Evolutionary conservation across 495 filamentous ascomycete species (phyloP), one percentile per base, ranked within the genome.

Genomic region (Aspergillus kassunensis): DNA sequence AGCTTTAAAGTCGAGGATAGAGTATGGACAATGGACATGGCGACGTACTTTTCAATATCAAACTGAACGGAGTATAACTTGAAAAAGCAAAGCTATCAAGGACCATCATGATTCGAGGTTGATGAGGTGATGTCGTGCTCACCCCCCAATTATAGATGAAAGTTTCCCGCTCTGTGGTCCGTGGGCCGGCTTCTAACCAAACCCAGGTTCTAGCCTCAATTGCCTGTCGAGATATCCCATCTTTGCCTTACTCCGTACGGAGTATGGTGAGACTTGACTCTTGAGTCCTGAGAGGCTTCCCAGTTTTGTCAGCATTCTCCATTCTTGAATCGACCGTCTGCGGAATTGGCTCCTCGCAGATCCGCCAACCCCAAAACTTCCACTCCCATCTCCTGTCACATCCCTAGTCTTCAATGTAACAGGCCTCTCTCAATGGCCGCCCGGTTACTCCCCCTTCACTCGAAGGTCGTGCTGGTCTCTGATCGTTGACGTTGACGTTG

Each of bases 261-360:
- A 29, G 27, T 5, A 11, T 11, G 6, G 6, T 5, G 27, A 29
- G 2, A 39, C 7, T 7, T 21, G 6, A 10, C 16, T 13, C 13
- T 40, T 21, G 4, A 40, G 7, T 8, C 6, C 37, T 35, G 10
- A 20, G 20, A 37, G 45, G 23, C 33, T 37, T 20, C 15, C 45
- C 21, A 39, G 31, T 57, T 63, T 63, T 60, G 61, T 63, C 60
- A 63, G 60, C 60, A 52, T 21, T 27, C 43, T 44, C 54, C 44
- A 21, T 33, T 21, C 30, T 40, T 21, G 23, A 21, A 24, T 13
- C 19, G 4, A 35, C 37, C 55, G 57, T 37, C 54, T 46, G 46
- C 59, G 53, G 58, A 54, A 57, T 59, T 37, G 48, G 44, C 31
- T 29, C 46, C 31, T 58, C 58, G 49, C 51, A 49, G 30, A 39